A percentile compares a stretch with the other conserved stretches of the same genome.
Evolutionary conservation across 2,329 filamentous ascomycete species (phyloP).

Genomic region (Aureobasidium sp.): DNA sequence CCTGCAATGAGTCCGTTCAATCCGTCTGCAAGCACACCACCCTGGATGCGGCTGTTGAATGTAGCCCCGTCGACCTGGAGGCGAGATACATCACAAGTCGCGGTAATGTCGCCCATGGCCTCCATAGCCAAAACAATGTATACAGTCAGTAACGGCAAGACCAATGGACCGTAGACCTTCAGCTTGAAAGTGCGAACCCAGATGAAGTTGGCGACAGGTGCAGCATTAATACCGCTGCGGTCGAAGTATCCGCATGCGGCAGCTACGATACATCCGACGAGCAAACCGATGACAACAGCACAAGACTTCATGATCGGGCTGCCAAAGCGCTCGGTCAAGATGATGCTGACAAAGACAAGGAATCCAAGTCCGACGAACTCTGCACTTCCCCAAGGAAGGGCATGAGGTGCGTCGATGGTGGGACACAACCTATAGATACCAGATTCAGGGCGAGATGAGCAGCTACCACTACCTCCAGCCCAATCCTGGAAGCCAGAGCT

Average conservation of each 20-base stretch:
- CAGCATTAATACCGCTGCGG: conserved; percentile 56
- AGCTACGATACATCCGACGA: conserved; percentile 66
- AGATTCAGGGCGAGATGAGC: conserved; percentile 32
- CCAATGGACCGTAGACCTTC: conserved; percentile 61
- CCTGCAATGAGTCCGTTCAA: conserved; percentile 66
- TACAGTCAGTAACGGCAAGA: conserved; percentile 56
- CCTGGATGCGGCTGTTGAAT: conserved; percentile 71
- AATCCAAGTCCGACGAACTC: conserved; percentile 75
- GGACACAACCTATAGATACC: conserved; percentile 59
- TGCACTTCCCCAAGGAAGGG: conserved; percentile 67
- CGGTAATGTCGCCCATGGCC: conserved; percentile 60
- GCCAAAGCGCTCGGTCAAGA: conserved; percentile 72
- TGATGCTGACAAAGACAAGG: conserved; percentile 69
- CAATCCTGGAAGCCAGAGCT: conserved; percentile 65
- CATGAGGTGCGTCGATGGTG: conserved; percentile 56
- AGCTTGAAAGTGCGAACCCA: conserved; percentile 74
- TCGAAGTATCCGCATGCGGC: conserved; percentile 73
- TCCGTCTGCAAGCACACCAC: conserved; percentile 69
- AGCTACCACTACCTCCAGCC: conserved; percentile 64
- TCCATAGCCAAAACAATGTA: conserved; percentile 67
- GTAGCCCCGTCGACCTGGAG: conserved; percentile 63
- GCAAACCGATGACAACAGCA: conserved; percentile 64
- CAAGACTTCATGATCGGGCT: conserved; percentile 78
- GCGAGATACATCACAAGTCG: conserved; percentile 70
- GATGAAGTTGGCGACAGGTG: conserved; percentile 64